Percentiles rank a stretch among this genome's conserved stretches.
Evolutionary conservation across 1,284 basidiomycete genomes (phyloP).

Genomic region (Thecaphora thlaspeos): DNA sequence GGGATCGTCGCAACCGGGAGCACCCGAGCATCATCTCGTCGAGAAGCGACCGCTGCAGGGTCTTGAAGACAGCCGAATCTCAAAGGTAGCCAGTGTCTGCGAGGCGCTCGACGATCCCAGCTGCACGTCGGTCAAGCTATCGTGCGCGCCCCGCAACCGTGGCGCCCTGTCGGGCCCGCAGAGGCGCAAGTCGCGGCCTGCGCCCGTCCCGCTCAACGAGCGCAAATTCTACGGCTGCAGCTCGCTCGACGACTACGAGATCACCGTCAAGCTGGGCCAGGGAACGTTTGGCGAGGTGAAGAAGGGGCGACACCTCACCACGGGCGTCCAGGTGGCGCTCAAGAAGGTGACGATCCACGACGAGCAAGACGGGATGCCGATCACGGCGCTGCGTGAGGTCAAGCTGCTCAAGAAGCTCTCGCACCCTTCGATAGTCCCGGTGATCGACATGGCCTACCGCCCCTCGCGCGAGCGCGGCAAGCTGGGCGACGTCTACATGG

Average conservation of each 20-base stretch:
- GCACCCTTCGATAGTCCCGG: conserved; percentile 81
- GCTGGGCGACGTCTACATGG: conserved; percentile 81
- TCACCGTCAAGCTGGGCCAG: conserved; percentile 52
- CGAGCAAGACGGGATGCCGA: conserved; percentile 90
- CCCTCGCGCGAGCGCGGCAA: conserved; percentile 41
- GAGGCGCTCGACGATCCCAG: conserved; percentile 19
- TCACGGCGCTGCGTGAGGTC: conserved; percentile 96
- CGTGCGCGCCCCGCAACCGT: conserved; percentile 19
- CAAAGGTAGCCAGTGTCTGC: conserved; percentile 7
- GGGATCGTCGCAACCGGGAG: neutral
- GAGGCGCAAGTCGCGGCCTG: conserved; percentile 21
- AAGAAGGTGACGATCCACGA: conserved; percentile 96
- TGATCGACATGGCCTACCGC: conserved; percentile 81
- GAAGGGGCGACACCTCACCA: conserved; percentile 57
- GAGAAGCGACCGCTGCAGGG: neutral
- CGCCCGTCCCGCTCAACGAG: conserved; percentile 36
- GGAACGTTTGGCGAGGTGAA: conserved; percentile 58
- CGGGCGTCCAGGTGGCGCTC: conserved; percentile 73
- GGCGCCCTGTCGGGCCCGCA: conserved; percentile 11
- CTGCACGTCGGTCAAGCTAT: conserved; percentile 18
- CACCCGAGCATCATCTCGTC: neutral
- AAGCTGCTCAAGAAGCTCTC: conserved; percentile 88
- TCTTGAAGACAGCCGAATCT: neutral
- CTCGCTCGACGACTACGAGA: conserved; percentile 48
- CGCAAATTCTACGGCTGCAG: conserved; percentile 49